These are phyloP conservation scores for Hansenula anomala DNA, from an alignment of 1,139 yeast genomes.

Conservation along the genomic window DNA sequence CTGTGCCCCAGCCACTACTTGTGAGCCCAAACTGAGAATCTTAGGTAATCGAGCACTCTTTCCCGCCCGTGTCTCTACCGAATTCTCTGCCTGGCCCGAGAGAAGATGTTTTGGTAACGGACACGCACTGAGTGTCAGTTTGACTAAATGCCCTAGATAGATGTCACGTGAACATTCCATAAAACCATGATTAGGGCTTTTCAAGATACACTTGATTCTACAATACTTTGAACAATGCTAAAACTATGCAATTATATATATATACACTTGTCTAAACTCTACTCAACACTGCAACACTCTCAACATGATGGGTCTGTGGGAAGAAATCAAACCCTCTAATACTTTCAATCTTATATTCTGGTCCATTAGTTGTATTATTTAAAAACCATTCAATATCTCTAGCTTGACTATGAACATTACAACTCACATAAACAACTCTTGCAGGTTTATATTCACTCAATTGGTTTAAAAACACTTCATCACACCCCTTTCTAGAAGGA, in stretches of 20 bases:
- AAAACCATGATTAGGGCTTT: not conserved
- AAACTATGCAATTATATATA: too few relatives aligned
- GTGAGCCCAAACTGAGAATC: too few relatives aligned
- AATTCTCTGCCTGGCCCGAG: too few relatives aligned
- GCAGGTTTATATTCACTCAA: constrained; percentile 79
- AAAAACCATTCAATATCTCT: constrained; percentile 85
- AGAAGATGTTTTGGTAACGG: too few relatives aligned
- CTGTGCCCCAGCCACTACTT: not conserved
- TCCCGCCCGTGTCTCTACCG: not conserved
- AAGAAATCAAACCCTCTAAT: constrained; percentile 94
- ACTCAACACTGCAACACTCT: constrained; percentile 81
- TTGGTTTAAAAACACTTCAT: constrained; percentile 79
- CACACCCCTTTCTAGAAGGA: constrained; percentile 98
- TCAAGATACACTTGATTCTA: too few relatives aligned
- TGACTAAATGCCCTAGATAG: too few relatives aligned
- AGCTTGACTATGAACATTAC: constrained; percentile 97
- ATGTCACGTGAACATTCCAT: constrained; percentile 2
- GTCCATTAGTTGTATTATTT: constrained; percentile 59
- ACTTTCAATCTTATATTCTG: constrained; percentile 65
- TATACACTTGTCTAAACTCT: constrained; percentile 21
- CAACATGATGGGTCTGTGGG: constrained; percentile 98
- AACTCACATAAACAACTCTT: constrained; percentile 85
- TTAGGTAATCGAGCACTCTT: too few relatives aligned
- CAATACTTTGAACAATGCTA: too few relatives aligned
- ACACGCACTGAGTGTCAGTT: too few relatives aligned